Percentiles rank a stretch among this genome's conserved stretches.
Evolutionary conservation across 2,329 filamentous ascomycete genomes (phyloP).

Genomic region (Lecanoromycetidae sp.): DNA sequence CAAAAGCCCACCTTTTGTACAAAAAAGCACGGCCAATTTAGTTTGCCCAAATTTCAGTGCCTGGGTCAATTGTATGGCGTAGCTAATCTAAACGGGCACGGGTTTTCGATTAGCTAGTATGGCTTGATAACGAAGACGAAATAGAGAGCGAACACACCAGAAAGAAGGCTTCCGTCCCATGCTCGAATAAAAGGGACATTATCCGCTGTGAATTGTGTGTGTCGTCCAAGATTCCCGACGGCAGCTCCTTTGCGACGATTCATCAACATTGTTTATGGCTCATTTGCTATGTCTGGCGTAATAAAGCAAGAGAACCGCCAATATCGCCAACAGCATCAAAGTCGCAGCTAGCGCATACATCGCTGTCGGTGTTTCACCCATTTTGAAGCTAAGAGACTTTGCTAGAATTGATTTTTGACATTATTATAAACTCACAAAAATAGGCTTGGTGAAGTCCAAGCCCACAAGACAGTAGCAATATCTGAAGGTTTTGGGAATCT

Average conservation of each 20-base stretch:
- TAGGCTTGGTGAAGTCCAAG: no score
- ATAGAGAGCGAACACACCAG: background rate
- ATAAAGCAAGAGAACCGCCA: slow-evolving; percentile 1
- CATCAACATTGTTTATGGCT: no score
- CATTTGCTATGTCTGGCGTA: background rate
- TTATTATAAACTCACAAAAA: no score
- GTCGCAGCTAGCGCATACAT: slow-evolving; percentile 1
- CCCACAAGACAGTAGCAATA: no score
- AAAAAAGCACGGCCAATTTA: slow-evolving; percentile 4
- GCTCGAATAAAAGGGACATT: background rate
- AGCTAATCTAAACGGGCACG: background rate
- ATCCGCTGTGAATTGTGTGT: background rate
- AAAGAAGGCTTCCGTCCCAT: background rate
- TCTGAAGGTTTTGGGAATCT: no score
- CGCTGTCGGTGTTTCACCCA: slow-evolving; percentile 1
- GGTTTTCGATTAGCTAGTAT: background rate
- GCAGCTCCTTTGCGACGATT: no score
- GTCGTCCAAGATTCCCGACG: slow-evolving; percentile 1
- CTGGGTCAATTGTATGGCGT: background rate
- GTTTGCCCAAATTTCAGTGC: slow-evolving; percentile 2
- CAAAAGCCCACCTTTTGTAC: background rate
- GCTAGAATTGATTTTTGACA: no score
- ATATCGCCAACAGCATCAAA: background rate
- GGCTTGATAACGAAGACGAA: background rate
- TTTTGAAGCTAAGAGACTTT: no score